A percentile compares a stretch with the other conserved stretches of the same genome.
These are phyloP conservation scores for Podosphaera xanthii DNA, from an alignment of 2,329 filamentous ascomycete genomes.

Conservation along the genomic window DNA sequence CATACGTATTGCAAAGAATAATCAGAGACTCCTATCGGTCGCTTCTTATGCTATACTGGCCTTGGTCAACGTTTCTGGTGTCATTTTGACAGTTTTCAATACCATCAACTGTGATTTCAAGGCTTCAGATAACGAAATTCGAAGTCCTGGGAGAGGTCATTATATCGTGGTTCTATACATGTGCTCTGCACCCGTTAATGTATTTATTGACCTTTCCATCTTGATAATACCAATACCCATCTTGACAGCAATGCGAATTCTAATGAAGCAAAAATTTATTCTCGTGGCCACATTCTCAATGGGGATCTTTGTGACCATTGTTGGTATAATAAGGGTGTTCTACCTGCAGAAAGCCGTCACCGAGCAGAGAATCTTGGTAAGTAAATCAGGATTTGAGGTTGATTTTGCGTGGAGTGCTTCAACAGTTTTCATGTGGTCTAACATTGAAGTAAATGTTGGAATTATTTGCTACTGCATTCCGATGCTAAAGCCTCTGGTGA, in stretches of 20 bases:
- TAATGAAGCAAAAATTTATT: constrained; percentile 68
- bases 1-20: constrained; percentile 56
- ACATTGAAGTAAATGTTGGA: constrained; percentile 73
- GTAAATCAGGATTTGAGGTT: constrained; percentile 23
- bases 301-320: constrained; percentile 67
- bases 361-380: constrained; percentile 1
- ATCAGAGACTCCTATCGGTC: constrained; percentile 51
- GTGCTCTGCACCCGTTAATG: constrained; percentile 69
- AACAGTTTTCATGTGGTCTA: constrained; percentile 79
- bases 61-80: constrained; percentile 57
- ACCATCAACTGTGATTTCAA: constrained; percentile 57
- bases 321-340: constrained; percentile 75
- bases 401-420: constrained; percentile 55
- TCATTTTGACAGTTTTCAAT: constrained; percentile 65
- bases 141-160: constrained; percentile 19
- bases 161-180: constrained; percentile 40
- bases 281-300: constrained; percentile 68
- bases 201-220: constrained; percentile 75
- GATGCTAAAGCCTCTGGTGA: constrained; percentile 66
- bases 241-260: constrained; percentile 64
- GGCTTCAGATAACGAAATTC: constrained; percentile 36
- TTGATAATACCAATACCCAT: constrained; percentile 75
- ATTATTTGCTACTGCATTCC: constrained; percentile 87
- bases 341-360: constrained; percentile 42
- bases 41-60: constrained; percentile 60